These are phyloP conservation scores for Lactifluus volemus DNA, from an alignment of 768 basidiomycete genomes.

Conservation along the genomic window DNA sequence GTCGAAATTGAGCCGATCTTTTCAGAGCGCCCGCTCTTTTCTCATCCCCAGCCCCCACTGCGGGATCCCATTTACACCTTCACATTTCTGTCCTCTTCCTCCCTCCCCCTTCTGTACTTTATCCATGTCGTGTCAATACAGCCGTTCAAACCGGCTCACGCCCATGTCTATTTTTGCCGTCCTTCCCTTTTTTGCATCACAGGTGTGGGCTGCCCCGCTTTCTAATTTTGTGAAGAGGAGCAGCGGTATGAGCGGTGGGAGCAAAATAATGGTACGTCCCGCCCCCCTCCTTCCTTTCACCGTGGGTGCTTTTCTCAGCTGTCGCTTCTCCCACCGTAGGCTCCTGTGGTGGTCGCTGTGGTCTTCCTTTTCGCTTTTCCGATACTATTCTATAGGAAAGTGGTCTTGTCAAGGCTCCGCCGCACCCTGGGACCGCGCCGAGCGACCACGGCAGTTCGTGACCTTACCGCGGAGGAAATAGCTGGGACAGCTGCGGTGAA, in stretches of 20 bases:
- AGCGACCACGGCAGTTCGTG: not conserved
- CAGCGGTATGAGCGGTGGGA: not conserved
- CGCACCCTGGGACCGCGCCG: not conserved
- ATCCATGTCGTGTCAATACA: constrained; percentile 14
- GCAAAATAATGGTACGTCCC: constrained; percentile 1
- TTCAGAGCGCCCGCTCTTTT: not conserved
- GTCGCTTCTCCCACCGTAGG: constrained; percentile 1
- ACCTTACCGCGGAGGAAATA: constrained; percentile 18
- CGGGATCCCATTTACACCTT: not conserved
- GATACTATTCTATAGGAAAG: not conserved
- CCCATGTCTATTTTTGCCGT: not conserved
- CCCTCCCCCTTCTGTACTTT: not conserved
- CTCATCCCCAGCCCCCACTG: not conserved
- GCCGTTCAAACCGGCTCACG: not conserved
- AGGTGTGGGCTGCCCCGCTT: constrained; percentile 8
- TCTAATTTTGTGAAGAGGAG: not conserved
- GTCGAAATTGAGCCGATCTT: not conserved
- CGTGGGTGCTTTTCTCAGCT: not conserved
- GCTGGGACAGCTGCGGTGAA: constrained; percentile 9
- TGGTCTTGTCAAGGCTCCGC: not conserved
- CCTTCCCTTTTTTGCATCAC: not conserved
- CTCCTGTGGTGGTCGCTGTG: constrained; percentile 8
- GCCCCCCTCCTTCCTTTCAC: not conserved
- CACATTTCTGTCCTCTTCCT: not conserved
- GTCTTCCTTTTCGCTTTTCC: constrained; percentile 1